Conservation (phyloP, 495 filamentous ascomycete genomes). For the Penicillium maclennaniae region DNA sequence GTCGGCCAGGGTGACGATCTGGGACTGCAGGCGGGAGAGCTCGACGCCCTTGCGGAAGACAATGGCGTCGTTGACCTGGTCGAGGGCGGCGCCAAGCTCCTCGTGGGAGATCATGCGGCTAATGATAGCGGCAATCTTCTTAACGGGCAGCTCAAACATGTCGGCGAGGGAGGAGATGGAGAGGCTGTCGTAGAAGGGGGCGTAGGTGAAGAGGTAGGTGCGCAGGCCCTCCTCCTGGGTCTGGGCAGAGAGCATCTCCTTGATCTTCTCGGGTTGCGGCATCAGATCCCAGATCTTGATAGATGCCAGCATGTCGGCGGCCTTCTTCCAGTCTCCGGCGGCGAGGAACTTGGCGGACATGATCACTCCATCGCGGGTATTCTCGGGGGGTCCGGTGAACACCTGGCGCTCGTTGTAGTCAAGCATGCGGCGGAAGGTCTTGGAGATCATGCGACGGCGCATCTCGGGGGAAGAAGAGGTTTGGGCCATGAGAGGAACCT, state of each 20-base stretch:
- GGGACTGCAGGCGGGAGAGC: constrained; percentile 88
- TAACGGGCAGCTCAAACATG: constrained; percentile 92
- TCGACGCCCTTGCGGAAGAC: constrained; percentile 99
- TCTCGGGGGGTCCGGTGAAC: constrained; percentile 96
- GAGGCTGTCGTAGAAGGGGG: constrained; percentile 97
- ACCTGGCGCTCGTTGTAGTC: constrained; percentile 99
- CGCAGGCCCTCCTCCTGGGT: constrained; percentile 97
- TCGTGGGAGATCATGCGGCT: constrained; percentile 99
- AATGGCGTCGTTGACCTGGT: constrained; percentile 96
- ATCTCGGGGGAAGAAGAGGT: constrained; percentile 94
- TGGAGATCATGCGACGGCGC: constrained; percentile 97
- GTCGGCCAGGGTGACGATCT: constrained; percentile 89
- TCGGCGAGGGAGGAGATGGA: constrained; percentile 74
- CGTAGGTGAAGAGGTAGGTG: constrained; percentile 99
- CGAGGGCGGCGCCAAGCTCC: constrained; percentile 89
- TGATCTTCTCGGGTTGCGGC: constrained; percentile 79
- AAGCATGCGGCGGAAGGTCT: constrained; percentile 97
- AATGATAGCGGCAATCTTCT: constrained; percentile 90
- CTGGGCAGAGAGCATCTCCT: constrained; percentile 93
- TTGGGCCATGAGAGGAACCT: constrained; percentile 95
- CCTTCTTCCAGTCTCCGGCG: constrained; percentile 97
- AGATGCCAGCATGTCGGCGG: constrained; percentile 81
- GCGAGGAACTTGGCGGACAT: constrained; percentile 95
- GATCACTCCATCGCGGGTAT: constrained; percentile 98
- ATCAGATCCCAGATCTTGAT: constrained; percentile 99